phyloP scores from a whole-genome alignment of 2,329 filamentous ascomycete genomes.

The Phaeosphaeriaceae sp. region DNA sequence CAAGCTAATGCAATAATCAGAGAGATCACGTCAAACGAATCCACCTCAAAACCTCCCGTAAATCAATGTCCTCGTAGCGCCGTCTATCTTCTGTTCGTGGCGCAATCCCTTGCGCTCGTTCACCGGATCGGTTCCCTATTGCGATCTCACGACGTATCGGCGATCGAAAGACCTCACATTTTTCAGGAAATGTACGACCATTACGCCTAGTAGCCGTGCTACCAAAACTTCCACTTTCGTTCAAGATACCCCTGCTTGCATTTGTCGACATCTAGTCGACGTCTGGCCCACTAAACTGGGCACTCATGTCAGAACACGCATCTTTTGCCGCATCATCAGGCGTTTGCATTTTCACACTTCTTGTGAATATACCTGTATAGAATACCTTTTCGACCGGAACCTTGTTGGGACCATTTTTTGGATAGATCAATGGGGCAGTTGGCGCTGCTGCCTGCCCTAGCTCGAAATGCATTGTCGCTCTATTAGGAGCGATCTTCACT shows the following conservation, averaged over 20 bases:
- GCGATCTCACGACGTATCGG: not conserved
- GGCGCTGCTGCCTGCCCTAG: slow-evolving; percentile 33
- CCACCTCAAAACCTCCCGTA: slow-evolving; percentile 46
- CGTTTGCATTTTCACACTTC: slow-evolving; percentile 26
- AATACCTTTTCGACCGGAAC: slow-evolving; percentile 7
- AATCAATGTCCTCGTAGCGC: slow-evolving; percentile 26
- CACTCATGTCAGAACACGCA: not conserved
- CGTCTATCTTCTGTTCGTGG: not conserved
- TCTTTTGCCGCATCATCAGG: slow-evolving; percentile 25
- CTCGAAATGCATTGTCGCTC: slow-evolving; percentile 19
- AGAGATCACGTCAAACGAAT: slow-evolving; percentile 52
- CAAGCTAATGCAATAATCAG: slow-evolving; percentile 34
- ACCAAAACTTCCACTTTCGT: slow-evolving; percentile 29
- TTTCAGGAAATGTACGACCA: slow-evolving; percentile 8
- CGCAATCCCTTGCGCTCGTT: not conserved
- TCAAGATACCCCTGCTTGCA: slow-evolving; percentile 35
- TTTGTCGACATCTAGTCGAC: slow-evolving; percentile 1
- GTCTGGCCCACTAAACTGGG: not conserved
- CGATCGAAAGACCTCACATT: not conserved
- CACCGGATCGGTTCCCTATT: not conserved
- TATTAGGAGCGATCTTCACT: slow-evolving; percentile 5
- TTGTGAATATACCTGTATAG: slow-evolving; percentile 21
- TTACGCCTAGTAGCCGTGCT: slow-evolving; percentile 19
- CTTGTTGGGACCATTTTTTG: slow-evolving; percentile 29
- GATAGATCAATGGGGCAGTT: slow-evolving; percentile 29